Evolutionary conservation across 129 eudicot species (phyloP).

Genomic region (Sambucus nigra): DNA sequence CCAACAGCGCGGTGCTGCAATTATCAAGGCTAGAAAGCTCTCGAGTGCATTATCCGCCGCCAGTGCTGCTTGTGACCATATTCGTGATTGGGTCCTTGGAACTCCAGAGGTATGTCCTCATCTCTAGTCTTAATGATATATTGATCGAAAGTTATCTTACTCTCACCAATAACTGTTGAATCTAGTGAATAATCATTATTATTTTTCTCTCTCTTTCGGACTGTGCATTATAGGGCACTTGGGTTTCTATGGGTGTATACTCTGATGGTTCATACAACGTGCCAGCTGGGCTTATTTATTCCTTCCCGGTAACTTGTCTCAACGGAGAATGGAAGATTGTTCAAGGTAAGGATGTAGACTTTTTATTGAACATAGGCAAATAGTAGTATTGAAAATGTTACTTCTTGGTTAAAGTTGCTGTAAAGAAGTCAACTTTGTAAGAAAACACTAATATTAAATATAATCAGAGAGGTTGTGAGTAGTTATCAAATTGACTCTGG

Average conservation of each 20-base stretch:
- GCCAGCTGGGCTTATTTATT: slow-evolving; percentile 94
- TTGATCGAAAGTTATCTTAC: background rate
- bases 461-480: too few species aligned
- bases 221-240: slow-evolving; percentile 56
- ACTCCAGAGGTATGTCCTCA: slow-evolving; percentile 74
- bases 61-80: slow-evolving; percentile 98
- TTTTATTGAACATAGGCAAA: too few species aligned
- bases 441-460: too few species aligned
- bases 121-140: background rate
- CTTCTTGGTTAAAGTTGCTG: too few species aligned
- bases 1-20: slow-evolving; percentile 99
- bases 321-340: slow-evolving; percentile 93
- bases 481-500: too few species aligned
- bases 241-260: slow-evolving; percentile 99
- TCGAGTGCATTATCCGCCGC: slow-evolving; percentile 99
- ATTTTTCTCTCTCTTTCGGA: background rate
- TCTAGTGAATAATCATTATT: too few species aligned
- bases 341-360: slow-evolving; percentile 81
- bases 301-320: slow-evolving; percentile 96
- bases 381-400: too few species aligned
- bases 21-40: slow-evolving; percentile 96
- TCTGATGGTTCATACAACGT: slow-evolving; percentile 98
- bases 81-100: slow-evolving; percentile 98
- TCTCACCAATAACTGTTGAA: too few species aligned
- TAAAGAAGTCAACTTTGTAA: too few species aligned